Percentiles rank a stretch among this genome's conserved stretches.
phyloP scores from a whole-genome alignment of 352 stramenopile genomes.

The Globisporangium rhizosaccharum region DNA sequence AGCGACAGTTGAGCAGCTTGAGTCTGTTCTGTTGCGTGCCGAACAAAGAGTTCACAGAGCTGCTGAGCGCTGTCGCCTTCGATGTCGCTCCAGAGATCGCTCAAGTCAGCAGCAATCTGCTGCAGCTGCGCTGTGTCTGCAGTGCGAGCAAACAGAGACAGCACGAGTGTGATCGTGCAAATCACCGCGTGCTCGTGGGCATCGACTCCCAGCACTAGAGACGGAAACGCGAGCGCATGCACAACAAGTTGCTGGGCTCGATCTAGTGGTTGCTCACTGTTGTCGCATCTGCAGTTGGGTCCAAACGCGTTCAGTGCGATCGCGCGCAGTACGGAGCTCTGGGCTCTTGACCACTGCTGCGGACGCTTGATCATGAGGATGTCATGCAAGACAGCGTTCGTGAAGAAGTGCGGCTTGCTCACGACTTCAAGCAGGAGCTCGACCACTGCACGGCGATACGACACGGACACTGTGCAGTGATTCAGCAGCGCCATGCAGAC shows the following conservation, averaged over 20 bases:
- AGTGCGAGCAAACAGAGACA: slow-evolving; percentile 16
- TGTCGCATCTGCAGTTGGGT: neutral
- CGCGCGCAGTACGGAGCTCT: slow-evolving; percentile 43
- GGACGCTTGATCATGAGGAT: slow-evolving; percentile 46
- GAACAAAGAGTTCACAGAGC: slow-evolving; percentile 4
- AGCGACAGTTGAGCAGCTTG: neutral
- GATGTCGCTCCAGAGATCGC: slow-evolving; percentile 4
- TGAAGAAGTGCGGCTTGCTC: slow-evolving; percentile 39
- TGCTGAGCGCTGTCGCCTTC: neutral
- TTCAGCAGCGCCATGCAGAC: slow-evolving; percentile 65
- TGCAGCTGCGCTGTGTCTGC: neutral
- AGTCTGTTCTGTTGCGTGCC: neutral
- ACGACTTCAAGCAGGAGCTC: slow-evolving; percentile 42
- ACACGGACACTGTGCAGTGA: slow-evolving; percentile 22
- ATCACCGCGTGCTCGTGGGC: slow-evolving; percentile 34
- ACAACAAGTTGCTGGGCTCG: slow-evolving; percentile 18
- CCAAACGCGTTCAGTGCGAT: slow-evolving; percentile 32
- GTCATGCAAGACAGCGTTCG: slow-evolving; percentile 32
- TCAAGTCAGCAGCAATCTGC: slow-evolving; percentile 9
- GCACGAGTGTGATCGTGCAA: slow-evolving; percentile 33
- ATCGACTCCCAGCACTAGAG: slow-evolving; percentile 27
- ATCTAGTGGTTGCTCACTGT: neutral
- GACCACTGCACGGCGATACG: slow-evolving; percentile 24
- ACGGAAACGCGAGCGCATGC: slow-evolving; percentile 23
- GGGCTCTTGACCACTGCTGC: slow-evolving; percentile 30